These are phyloP conservation scores for Sporothrix protearum DNA, from an alignment of 2,329 filamentous ascomycete species.

Conservation along the genomic window DNA sequence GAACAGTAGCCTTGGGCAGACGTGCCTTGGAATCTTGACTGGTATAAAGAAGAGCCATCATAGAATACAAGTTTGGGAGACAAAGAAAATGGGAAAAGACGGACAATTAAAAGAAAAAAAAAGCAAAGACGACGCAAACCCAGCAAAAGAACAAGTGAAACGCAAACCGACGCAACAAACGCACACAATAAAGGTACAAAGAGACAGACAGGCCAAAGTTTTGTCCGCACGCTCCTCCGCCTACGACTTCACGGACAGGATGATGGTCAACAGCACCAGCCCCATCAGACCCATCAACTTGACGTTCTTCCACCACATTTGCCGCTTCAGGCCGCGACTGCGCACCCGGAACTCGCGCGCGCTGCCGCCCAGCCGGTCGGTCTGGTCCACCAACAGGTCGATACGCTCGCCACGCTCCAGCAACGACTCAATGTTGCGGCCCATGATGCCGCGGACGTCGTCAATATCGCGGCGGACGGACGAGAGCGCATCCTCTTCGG, in stretches of 20 bases:
- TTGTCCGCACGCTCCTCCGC: background rate
- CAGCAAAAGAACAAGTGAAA: background rate
- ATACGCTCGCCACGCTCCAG: constrained; percentile 89
- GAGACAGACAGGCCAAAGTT: background rate
- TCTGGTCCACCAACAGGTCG: constrained; percentile 93
- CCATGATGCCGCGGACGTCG: constrained; percentile 89
- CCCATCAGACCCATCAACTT: constrained; percentile 81
- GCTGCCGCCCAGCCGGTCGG: constrained; percentile 81
- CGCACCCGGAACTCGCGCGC: constrained; percentile 87
- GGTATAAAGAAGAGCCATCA: background rate
- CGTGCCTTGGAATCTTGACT: background rate
- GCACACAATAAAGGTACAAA: background rate
- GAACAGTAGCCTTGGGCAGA: background rate
- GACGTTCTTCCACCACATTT: constrained; percentile 99
- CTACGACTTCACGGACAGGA: constrained; percentile 47
- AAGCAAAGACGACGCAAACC: background rate
- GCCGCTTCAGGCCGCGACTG: constrained; percentile 77
- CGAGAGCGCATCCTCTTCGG: constrained; percentile 74
- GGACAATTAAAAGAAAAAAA: background rate
- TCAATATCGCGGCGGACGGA: constrained; percentile 89
- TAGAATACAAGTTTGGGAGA: background rate
- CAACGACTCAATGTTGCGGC: constrained; percentile 86
- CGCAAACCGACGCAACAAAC: background rate
- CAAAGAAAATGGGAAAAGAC: background rate
- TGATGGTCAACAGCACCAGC: constrained; percentile 54